Percentiles rank a stretch among this genome's conserved stretches.
These are phyloP conservation scores for Earliella scabrosa DNA, from an alignment of 1,284 basidiomycete species.

Conservation along the genomic window DNA sequence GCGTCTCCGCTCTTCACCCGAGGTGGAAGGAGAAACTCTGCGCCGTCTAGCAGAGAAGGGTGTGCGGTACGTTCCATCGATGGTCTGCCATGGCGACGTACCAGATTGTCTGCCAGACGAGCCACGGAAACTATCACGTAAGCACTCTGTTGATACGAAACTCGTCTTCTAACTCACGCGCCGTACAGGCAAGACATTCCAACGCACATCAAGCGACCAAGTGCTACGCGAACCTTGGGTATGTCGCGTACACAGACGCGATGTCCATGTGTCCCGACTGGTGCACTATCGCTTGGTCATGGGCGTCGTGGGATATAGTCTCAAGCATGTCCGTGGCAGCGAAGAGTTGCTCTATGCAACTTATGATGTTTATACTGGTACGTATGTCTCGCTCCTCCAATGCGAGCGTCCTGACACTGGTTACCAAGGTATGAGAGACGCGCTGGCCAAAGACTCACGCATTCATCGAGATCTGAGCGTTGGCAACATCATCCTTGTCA, in stretches of 20 bases:
- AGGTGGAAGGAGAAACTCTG: not conserved
- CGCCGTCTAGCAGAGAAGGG: not conserved
- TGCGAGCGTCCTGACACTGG: not conserved
- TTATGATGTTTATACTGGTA: conserved; percentile 12
- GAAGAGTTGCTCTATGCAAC: conserved; percentile 8
- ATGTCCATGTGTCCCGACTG: not conserved
- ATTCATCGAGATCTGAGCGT: conserved; percentile 11
- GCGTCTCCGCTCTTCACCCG: not conserved
- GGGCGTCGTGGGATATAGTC: conserved; percentile 7
- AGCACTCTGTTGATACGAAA: too few species aligned
- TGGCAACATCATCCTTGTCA: conserved; percentile 10
- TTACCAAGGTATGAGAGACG: conserved; percentile 2
- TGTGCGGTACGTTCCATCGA: not conserved
- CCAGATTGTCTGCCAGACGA: not conserved
- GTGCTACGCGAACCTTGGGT: not conserved
- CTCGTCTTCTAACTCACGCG: too few species aligned
- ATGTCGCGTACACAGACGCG: not conserved
- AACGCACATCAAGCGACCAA: too few species aligned
- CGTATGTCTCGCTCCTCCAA: not conserved
- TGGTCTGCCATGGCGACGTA: not conserved
- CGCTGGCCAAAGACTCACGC: not conserved
- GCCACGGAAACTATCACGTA: too few species aligned
- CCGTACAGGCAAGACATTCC: too few species aligned
- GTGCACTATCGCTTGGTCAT: conserved; percentile 13
- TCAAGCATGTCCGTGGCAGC: not conserved